phyloP scores from a whole-genome alignment of 331 rosid genomes.

The Malus hybrid region DNA sequence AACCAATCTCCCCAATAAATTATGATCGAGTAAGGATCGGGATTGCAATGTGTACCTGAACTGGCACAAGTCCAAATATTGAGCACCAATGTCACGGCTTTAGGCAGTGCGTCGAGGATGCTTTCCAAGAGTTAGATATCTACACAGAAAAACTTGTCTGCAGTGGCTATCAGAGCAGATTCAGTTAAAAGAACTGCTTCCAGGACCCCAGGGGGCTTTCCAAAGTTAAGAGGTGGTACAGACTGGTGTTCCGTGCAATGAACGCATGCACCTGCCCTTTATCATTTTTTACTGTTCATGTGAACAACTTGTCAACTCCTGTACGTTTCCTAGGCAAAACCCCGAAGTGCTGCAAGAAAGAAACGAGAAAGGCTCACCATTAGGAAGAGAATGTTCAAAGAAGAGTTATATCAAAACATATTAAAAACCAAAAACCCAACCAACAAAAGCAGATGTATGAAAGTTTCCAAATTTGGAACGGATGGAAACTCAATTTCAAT shows the following conservation, averaged over 20 bases:
- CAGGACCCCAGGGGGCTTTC: constrained; percentile 26
- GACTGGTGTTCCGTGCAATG: not conserved
- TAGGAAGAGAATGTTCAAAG: not conserved
- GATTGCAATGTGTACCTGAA: constrained; percentile 37
- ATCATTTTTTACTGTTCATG: not conserved
- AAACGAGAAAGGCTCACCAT: not conserved
- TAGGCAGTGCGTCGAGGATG: constrained; percentile 37
- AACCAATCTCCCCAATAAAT: constrained; percentile 55
- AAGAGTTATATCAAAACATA: not conserved
- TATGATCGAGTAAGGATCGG: constrained; percentile 43
- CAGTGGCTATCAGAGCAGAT: constrained; percentile 37
- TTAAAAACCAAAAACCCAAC: not conserved
- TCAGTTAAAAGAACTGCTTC: constrained; percentile 31
- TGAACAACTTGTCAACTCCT: not conserved
- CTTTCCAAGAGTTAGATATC: constrained; percentile 76
- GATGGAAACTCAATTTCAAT: not conserved
- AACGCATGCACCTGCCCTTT: constrained; percentile 3
- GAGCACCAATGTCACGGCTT: constrained; percentile 40
- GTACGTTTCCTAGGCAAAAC: not conserved
- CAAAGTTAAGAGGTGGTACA: constrained; percentile 14
- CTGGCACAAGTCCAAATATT: constrained; percentile 36
- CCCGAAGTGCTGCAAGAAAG: constrained; percentile 14
- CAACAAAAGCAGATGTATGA: not conserved
- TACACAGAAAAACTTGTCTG: constrained; percentile 70
- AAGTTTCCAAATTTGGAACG: no score